phyloP scores from a whole-genome alignment of 1,284 basidiomycete species.

The Polyporus tsugae region DNA sequence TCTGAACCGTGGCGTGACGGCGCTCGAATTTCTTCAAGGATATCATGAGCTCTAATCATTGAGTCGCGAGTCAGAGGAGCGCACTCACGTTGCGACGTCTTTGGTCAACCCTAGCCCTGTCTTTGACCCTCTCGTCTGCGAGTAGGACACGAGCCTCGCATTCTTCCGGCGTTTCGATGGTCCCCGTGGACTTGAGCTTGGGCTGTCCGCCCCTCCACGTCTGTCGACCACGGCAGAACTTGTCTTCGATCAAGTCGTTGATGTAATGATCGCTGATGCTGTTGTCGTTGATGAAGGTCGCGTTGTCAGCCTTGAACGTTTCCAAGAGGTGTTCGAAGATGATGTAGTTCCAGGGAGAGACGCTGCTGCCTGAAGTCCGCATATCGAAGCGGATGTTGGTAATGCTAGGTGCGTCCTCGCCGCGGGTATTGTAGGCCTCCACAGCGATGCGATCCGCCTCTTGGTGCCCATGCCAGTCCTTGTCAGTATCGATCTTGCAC shows the following conservation, averaged over 20 bases:
- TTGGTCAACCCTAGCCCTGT: background rate
- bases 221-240: background rate
- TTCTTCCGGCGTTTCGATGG: background rate
- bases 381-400: background rate
- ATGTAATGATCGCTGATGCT: background rate
- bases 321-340: background rate
- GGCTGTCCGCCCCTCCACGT: background rate
- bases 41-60: background rate
- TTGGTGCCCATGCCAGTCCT: background rate
- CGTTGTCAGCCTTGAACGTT: background rate
- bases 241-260: background rate
- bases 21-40: conserved; percentile 2
- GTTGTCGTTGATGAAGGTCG: background rate
- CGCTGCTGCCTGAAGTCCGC: background rate
- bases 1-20: background rate
- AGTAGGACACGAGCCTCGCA: background rate
- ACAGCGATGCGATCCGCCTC: background rate
- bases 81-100: background rate
- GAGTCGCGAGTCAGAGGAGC: background rate
- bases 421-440: background rate
- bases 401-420: background rate
- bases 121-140: background rate
- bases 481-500: background rate
- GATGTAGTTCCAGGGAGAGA: background rate
- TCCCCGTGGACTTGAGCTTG: conserved; percentile 4